Percentiles rank a stretch among this genome's conserved stretches.
Evolutionary conservation across 257 asterid species (phyloP).

Genomic region (Solanum infundibuliforme): DNA sequence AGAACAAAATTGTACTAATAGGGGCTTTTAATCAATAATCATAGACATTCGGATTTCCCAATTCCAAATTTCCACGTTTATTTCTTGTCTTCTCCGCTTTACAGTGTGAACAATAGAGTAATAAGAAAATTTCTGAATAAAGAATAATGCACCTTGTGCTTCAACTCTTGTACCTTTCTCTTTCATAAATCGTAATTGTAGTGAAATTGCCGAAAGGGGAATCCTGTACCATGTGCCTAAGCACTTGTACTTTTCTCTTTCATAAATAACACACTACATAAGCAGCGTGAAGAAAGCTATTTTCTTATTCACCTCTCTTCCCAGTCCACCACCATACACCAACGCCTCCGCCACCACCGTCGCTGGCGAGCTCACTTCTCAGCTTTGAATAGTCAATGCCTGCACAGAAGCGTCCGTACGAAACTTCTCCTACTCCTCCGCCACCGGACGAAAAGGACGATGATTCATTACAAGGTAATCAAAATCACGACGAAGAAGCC

Average conservation of each 20-base stretch:
- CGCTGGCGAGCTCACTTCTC: conserved; percentile 24
- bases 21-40: neutral
- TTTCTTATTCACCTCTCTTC: conserved; percentile 8
- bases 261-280: neutral
- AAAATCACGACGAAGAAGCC: conserved; percentile 35
- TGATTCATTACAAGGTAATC: conserved; percentile 36
- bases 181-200: neutral
- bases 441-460: conserved; percentile 40
- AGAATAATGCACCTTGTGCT: neutral
- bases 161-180: neutral
- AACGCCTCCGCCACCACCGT: conserved; percentile 22
- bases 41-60: neutral
- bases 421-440: conserved; percentile 46
- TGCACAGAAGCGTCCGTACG: conserved; percentile 57
- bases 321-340: conserved; percentile 17
- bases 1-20: neutral
- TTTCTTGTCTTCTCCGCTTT: neutral
- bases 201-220: neutral
- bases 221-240: neutral
- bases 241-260: neutral
- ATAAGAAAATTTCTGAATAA: neutral
- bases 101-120: neutral
- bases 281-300: neutral
- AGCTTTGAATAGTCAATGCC: conserved; percentile 54
- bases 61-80: neutral